Percentiles rank a stretch among this genome's conserved stretches.
Evolutionary conservation across 1,139 yeast genomes (phyloP).

Genomic region (Candida freyschussii): DNA sequence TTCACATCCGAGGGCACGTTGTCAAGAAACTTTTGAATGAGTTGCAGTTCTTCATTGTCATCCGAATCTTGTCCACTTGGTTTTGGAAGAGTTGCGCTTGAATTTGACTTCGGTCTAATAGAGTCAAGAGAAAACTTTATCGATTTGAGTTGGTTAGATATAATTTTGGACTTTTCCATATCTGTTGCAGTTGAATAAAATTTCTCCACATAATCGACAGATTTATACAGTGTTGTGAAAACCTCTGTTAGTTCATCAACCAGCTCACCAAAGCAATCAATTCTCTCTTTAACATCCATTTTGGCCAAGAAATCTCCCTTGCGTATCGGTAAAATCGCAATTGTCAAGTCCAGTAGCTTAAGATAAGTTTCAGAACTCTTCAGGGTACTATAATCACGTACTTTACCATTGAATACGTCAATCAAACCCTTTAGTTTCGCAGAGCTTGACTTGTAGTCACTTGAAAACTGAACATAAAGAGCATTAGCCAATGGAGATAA

Average conservation of each 20-base stretch:
- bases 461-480: conserved; percentile 45
- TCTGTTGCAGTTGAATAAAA: conserved; percentile 46
- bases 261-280: conserved; percentile 32
- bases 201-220: conserved; percentile 34
- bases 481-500: conserved; percentile 61
- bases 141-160: conserved; percentile 56
- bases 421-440: conserved; percentile 25
- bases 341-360: conserved; percentile 47
- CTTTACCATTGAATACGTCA: conserved; percentile 18
- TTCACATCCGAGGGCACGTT: conserved; percentile 31
- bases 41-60: conserved; percentile 38
- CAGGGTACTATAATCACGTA: conserved; percentile 11
- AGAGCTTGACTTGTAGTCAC: conserved; percentile 25
- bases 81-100: conserved; percentile 6
- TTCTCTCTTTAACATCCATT: conserved; percentile 34
- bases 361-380: conserved; percentile 27
- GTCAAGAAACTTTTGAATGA: conserved; percentile 45
- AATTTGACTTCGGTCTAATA: conserved; percentile 32
- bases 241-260: conserved; percentile 33
- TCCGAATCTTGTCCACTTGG: conserved; percentile 35
- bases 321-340: conserved; percentile 54
- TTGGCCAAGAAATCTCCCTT: conserved; percentile 40
- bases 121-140: conserved; percentile 52
- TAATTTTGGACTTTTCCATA: conserved; percentile 52
- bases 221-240: conserved; percentile 28